These are phyloP conservation scores for Trypanosoma brucei DNA, from an alignment of 208 protist species.

Conservation along the genomic window DNA sequence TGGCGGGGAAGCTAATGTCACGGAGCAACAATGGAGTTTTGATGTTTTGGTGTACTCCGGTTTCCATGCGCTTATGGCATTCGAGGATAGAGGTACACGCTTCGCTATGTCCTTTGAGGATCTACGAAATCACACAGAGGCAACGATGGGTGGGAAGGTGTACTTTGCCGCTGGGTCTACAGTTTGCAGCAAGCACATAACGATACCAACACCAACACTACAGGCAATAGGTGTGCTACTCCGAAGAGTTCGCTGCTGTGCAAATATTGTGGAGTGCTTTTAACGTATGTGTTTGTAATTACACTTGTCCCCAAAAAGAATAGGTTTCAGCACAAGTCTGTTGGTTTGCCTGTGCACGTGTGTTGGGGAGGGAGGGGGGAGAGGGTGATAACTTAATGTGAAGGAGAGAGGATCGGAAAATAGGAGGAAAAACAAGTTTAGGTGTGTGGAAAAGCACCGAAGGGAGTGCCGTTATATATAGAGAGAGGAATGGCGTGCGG, in stretches of 20 bases:
- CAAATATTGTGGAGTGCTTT: constrained; percentile 33
- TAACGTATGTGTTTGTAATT: constrained; percentile 6
- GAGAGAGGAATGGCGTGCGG: too few relatives aligned
- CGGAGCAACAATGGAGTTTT: constrained; percentile 24
- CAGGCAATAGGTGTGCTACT: constrained; percentile 20
- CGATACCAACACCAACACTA: constrained; percentile 25
- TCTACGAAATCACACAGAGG: constrained; percentile 23
- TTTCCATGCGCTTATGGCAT: constrained; percentile 31
- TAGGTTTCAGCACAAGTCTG: too few relatives aligned
- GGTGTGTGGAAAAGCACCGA: too few relatives aligned
- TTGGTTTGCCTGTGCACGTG: too few relatives aligned
- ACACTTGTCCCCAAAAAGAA: not conserved
- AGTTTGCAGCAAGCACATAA: constrained; percentile 14
- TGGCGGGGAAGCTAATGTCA: not conserved
- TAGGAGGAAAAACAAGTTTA: too few relatives aligned
- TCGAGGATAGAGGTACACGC: constrained; percentile 28
- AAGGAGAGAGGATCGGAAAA: too few relatives aligned
- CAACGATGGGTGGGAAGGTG: constrained; percentile 14
- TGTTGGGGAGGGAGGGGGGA: too few relatives aligned
- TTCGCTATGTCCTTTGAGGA: constrained; percentile 34
- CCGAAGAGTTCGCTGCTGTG: constrained; percentile 25
- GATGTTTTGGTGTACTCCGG: constrained; percentile 41
- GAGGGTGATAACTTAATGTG: too few relatives aligned
- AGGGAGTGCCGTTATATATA: too few relatives aligned
- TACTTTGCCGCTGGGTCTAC: constrained; percentile 29